These are phyloP conservation scores for Nepenthes mirabilis DNA, from an alignment of 148 eudicot species.

Conservation along the genomic window DNA sequence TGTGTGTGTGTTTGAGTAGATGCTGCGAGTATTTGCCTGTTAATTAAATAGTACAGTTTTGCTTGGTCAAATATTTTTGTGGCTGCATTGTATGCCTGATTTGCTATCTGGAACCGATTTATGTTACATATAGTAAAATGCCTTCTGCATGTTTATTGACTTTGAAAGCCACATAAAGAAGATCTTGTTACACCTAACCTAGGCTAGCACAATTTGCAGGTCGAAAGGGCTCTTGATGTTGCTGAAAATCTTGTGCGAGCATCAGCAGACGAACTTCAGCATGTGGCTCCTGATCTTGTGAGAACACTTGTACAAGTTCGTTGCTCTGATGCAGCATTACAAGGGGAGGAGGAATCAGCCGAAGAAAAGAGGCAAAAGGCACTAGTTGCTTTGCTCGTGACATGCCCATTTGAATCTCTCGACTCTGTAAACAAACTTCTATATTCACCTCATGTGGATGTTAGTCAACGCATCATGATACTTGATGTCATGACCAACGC, in stretches of 20 bases:
- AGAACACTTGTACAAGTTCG: slow-evolving; percentile 77
- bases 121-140: too few species aligned
- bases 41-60: too few species aligned
- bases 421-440: slow-evolving; percentile 57
- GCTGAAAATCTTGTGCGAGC: slow-evolving; percentile 90
- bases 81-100: too few species aligned
- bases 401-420: slow-evolving; percentile 63
- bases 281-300: slow-evolving; percentile 59
- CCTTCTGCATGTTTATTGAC: too few species aligned
- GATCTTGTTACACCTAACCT: too few species aligned
- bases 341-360: slow-evolving; percentile 85
- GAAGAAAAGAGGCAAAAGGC: slow-evolving; percentile 86
- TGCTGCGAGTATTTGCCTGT: too few species aligned
- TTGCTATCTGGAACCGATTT: too few species aligned
- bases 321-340: slow-evolving; percentile 54
- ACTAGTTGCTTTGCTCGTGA: slow-evolving; percentile 65
- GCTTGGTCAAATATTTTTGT: too few species aligned
- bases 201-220: slow-evolving; percentile 26
- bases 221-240: slow-evolving; percentile 79
- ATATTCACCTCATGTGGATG: slow-evolving; percentile 75
- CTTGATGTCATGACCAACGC: slow-evolving; percentile 90
- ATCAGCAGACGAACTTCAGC: slow-evolving; percentile 74
- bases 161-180: background rate
- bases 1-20: too few species aligned
- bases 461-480: slow-evolving; percentile 80